phyloP scores from a whole-genome alignment of 2,329 filamentous ascomycete genomes.

The Aspergillus sp. region DNA sequence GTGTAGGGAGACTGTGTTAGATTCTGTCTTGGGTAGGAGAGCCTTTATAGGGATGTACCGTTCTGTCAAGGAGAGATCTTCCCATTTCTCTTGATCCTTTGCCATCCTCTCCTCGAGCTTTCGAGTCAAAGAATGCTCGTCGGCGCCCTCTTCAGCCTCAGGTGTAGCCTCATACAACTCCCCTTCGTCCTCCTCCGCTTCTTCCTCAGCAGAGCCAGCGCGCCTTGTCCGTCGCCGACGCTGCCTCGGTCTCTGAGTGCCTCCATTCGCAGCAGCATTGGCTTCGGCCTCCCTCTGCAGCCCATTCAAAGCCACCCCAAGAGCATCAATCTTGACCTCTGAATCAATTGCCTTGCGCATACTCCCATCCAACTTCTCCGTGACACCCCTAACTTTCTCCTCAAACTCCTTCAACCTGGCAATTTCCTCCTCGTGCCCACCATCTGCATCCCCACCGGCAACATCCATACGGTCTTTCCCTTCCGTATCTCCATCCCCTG shows the following conservation, averaged over 20 bases:
- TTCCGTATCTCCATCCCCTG: conserved; percentile 25
- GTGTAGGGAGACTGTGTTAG: conserved; percentile 4
- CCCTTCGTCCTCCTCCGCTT: conserved; percentile 33
- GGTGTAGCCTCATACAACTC: conserved; percentile 44
- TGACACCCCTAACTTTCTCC: conserved; percentile 56
- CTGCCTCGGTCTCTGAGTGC: conserved; percentile 36
- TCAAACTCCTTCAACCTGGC: conserved; percentile 49
- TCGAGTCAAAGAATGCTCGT: conserved; percentile 36
- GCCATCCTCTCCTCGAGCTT: conserved; percentile 41
- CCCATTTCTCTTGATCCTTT: conserved; percentile 42
- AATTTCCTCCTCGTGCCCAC: conserved; percentile 42
- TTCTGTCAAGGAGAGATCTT: conserved; percentile 43
- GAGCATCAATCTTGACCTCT: conserved; percentile 50
- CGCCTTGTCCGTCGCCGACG: conserved; percentile 24
- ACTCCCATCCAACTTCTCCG: conserved; percentile 59
- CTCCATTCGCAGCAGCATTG: conserved; percentile 30
- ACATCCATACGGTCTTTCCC: conserved; percentile 8
- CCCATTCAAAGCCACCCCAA: conserved; percentile 50
- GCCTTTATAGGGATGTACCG: conserved; percentile 41
- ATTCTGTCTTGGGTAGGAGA: conserved; percentile 16
- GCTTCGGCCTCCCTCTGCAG: conserved; percentile 45
- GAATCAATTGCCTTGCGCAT: conserved; percentile 64
- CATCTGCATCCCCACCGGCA: conserved; percentile 28
- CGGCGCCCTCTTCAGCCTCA: conserved; percentile 41
- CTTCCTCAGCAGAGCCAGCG: conserved; percentile 15